A percentile compares a stretch with the other conserved stretches of the same genome.
phyloP scores from a whole-genome alignment of 495 filamentous ascomycete genomes.

The Penicillium soppii region DNA sequence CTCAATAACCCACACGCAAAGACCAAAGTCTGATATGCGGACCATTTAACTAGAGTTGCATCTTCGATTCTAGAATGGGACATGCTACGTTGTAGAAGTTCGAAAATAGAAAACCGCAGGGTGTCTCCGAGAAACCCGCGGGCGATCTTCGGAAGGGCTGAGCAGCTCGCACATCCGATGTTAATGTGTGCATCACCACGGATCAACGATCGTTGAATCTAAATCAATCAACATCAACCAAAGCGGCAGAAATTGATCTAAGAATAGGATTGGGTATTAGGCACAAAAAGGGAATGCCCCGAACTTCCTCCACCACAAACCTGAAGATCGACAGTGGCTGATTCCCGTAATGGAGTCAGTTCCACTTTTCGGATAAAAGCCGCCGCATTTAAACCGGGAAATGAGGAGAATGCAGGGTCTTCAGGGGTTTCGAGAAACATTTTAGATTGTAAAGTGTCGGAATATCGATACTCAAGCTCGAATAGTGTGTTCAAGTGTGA shows the following conservation, averaged over 20 bases:
- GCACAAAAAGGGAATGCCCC: neutral
- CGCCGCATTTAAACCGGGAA: neutral
- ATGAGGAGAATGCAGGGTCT: neutral
- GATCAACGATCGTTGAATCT: neutral
- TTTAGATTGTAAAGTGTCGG: neutral
- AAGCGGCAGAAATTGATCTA: neutral
- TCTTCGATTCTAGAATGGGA: no score
- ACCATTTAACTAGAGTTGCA: no score
- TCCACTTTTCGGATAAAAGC: conserved; percentile 1
- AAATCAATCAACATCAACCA: neutral
- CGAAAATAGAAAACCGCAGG: no score
- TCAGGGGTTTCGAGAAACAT: neutral
- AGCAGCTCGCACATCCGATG: neutral
- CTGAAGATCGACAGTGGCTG: conserved; percentile 9
- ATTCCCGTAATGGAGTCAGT: neutral
- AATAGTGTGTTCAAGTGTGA: neutral
- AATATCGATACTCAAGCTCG: no score
- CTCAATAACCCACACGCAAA: no score
- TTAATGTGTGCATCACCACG: no score
- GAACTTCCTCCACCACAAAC: neutral
- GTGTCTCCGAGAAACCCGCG: neutral
- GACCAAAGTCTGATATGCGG: no score
- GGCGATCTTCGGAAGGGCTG: neutral
- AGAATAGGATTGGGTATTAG: neutral
- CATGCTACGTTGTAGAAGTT: no score